These are phyloP conservation scores for Dactylonectria estremocensis DNA, from an alignment of 2,329 filamentous ascomycete genomes.

Conservation along the genomic window DNA sequence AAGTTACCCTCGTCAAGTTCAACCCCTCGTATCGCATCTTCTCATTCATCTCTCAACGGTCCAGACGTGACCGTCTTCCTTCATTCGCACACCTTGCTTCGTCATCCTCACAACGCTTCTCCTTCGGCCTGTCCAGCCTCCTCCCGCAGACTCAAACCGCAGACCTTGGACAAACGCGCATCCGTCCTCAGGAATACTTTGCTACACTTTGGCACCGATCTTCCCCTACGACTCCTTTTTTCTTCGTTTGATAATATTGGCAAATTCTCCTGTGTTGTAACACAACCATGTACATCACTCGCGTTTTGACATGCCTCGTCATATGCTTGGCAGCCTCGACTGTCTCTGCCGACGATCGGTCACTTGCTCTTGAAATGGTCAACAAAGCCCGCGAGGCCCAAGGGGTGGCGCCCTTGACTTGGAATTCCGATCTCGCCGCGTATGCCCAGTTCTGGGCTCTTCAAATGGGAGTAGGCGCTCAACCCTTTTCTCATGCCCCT, in stretches of 20 bases:
- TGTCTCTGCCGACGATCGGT: constrained; percentile 43
- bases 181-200: background rate
- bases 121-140: background rate
- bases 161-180: background rate
- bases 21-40: background rate
- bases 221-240: background rate
- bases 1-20: background rate
- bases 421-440: constrained; percentile 50
- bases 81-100: background rate
- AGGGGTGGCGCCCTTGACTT: constrained; percentile 48
- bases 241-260: background rate
- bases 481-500: constrained; percentile 52
- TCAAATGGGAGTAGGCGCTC: constrained; percentile 50
- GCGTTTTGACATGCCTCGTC: constrained; percentile 26
- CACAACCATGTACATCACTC: constrained; percentile 25
- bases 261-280: background rate
- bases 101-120: background rate
- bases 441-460: constrained; percentile 55
- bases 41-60: background rate
- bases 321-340: constrained; percentile 30
- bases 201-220: background rate
- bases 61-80: background rate
- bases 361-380: constrained; percentile 47
- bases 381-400: constrained; percentile 52
- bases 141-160: background rate